Base-by-base conservation (phyloP, 495 filamentous ascomycete genomes). In the Geoglossum glabrum region DNA sequence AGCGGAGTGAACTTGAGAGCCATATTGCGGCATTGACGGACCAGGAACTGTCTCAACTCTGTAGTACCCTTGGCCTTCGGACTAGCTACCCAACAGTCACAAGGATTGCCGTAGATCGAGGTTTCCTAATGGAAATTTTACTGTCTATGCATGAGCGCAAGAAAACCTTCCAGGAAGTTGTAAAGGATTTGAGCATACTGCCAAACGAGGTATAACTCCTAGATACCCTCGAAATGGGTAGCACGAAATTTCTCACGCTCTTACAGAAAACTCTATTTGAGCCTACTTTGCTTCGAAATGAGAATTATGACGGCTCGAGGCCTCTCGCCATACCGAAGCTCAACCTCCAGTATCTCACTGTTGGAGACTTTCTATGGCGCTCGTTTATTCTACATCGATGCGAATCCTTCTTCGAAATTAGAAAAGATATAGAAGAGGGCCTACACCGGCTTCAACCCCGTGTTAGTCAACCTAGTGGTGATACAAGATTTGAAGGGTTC, bases 281-380 rank as follows among this genome's bases (percentile, higher is more conserved):
- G 55, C 72, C 78, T 50, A 79, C 82, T n/a, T 74, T 95, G 31
- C 68, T 92, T 59, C 79, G 90, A 50, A 90, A 90, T 59, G 90
- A 95, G 63, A 77, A 76, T 13, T 99, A 96, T 61, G 82, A 94
- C 67, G 92, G 90, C 38, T 88, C 90, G 36, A 79, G 79, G 27
- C 89, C 92, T 10, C 73, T 99, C 51, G 87, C 92, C 6, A 82
- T 99, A 55, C 92, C 92, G 1, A 99, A 97, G 63, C 71, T 97
- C 54, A 97, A 95, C 65, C 75, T 99, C 43, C 92, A 97, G 63
- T 97, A 99, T 66, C 76, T 99, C 27, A 90, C 87, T 8, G 79
- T 95, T 34, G 89, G 92, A 3, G 92, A 99, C 67, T 97, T 97
- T 62, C 76, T 99, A 10, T 97, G 87, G 87, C 77, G 92, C 38